Base-by-base conservation (phyloP, 306 rosid species). In the Herpetospermum pedunculosum region DNA sequence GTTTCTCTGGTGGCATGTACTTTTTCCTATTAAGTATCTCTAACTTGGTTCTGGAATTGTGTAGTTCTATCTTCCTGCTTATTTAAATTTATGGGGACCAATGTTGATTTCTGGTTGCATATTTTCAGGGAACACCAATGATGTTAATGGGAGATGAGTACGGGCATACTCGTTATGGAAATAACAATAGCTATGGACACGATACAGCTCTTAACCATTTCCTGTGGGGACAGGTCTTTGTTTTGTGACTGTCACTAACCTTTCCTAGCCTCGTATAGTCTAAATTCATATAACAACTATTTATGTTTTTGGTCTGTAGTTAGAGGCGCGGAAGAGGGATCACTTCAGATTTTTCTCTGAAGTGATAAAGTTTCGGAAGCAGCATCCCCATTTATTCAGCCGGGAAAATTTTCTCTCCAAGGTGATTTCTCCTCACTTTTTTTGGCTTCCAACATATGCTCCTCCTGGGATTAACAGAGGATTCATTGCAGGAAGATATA, bases 141-240 rank as follows among this genome's bases (percentile, higher is more conserved):
- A 91, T 91, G 99, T 80, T 89, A 73, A 94, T 94, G 99, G 96
- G 96, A 50, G 99, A 94, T 82, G 99, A 94, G 80, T 94, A 94
- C 68, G 96, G 88, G 46, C 99, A 94, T 75, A 91, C 92, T 74
- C 92, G 97, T 69, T 21, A 81, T 50, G 99, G 99, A 77, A 94
- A 94, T 85, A 94, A 91, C 90, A 94, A 91, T 76, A 89, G 95
- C 72, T 94, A 94, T 78, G 97, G 99, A 60, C 99, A 91, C 77
- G 99, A 94, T 80, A 81, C 87, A 40, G 81, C 87, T 73, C 73
- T 91, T 34, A 91, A 91, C 78, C 87, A 85, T 87, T 89, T 91
- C 80, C 91, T 84, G 69, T 94, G 99, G 99, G 87, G 75, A 76
- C 84, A 77, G 91, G 99, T 82, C 74, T 76, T 62, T 75, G 43